Evolutionary conservation across 2,329 filamentous ascomycete genomes (phyloP), one percentile per base, ranked within the genome.

Genomic region (Colletotrichum melonis): DNA sequence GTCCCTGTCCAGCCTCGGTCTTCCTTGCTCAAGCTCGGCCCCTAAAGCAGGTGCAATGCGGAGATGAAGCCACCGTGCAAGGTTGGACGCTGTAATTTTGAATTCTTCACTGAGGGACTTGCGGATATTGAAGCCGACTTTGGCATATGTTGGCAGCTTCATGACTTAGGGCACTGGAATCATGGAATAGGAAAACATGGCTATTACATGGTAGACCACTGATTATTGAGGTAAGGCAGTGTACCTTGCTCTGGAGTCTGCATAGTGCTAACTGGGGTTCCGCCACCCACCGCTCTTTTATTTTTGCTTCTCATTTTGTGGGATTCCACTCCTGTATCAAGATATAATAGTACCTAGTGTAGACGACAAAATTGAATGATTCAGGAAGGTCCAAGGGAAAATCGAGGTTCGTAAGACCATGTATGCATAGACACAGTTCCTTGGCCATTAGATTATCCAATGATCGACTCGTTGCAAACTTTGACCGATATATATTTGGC

Each of bases 11-110:
- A 68, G 24, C 59, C 54, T 72, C 58, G 42, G 38, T 38, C 52
- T 35, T 24, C 54, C 42, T 58, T 30, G 12, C 60, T 38, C n/a
- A 19, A 16, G 42, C 26, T 52, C n/a, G 52, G 22, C n/a, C 30
- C 8, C 32, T 56, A 55, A 42, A 46, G 58, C 52, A 67, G 65
- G 30, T 67, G 65, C 42, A 62, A 54, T 67, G 65, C 57, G 65
- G 56, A 57, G 56, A 42, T 28, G 28, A 24, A 54, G 56, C 65
- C 19, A 32, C 30, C 7, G 56, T 55, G 56, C 65, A 67, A 52
- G 65, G 65, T 62, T 54, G 22, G 30, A 32, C 65, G 68, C 56
- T 54, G 63, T 26, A 60, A 24, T 32, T 55, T n/a, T 26, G 55
- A 24, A 42, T 70, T 16, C 14, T n/a, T 14, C 24, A 54, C 19